phyloP scores from a whole-genome alignment of 345 rosid species.

The Arabidopsis arenosa region DNA sequence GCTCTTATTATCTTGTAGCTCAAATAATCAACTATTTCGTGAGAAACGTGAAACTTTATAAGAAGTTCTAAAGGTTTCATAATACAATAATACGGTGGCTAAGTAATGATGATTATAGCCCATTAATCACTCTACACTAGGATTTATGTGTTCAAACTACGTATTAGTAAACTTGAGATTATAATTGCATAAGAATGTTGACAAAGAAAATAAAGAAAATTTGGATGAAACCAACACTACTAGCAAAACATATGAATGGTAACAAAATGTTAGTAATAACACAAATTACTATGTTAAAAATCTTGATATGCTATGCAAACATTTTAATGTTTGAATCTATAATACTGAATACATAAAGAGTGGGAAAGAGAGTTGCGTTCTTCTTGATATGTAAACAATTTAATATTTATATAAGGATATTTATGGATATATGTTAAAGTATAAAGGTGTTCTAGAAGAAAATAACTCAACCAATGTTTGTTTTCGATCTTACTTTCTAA shows the following conservation, averaged over 20 bases:
- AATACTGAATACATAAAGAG: too few species aligned
- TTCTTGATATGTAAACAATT: neutral
- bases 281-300: too few species aligned
- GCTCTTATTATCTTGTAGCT: slow-evolving; percentile 8
- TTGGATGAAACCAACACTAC: neutral
- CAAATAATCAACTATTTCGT: slow-evolving; percentile 19
- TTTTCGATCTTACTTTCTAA: slow-evolving; percentile 31
- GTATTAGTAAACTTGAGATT: neutral
- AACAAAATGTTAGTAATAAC: too few species aligned
- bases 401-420: neutral
- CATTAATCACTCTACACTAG: slow-evolving; percentile 23
- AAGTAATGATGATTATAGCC: slow-evolving; percentile 5
- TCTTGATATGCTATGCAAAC: too few species aligned
- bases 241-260: neutral
- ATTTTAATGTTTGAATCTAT: too few species aligned
- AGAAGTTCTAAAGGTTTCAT: slow-evolving; percentile 24
- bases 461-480: neutral
- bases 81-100: slow-evolving; percentile 33
- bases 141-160: neutral
- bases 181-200: neutral
- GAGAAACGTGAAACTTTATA: slow-evolving; percentile 38
- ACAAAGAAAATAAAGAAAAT: neutral
- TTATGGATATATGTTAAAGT: slow-evolving; percentile 15
- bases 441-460: slow-evolving; percentile 33
- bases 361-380: too few species aligned